Evolutionary conservation across 257 asterid genomes (phyloP).

Genomic region (Forsythia suspensa): DNA sequence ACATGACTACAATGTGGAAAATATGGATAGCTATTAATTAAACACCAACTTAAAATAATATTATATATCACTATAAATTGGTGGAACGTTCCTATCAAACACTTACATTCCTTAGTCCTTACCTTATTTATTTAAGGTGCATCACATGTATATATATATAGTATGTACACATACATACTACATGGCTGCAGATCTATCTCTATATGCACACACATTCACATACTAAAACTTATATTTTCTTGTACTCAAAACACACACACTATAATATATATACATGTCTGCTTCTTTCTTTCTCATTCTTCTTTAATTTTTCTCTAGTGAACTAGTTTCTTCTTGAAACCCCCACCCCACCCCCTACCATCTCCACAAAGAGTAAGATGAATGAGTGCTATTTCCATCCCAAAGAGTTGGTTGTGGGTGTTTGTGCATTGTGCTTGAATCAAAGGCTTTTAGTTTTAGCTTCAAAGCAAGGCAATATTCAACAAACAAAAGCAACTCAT

Average conservation of each 20-base stretch:
- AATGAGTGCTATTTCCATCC: constrained; percentile 38
- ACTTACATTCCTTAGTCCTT: neutral
- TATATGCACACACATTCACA: neutral
- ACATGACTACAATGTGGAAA: neutral
- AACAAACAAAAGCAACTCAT: constrained; percentile 15
- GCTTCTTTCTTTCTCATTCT: neutral
- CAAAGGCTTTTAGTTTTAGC: constrained; percentile 41
- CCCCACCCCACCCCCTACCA: neutral
- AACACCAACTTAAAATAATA: neutral
- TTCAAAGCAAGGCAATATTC: constrained; percentile 35
- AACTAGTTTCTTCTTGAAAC: neutral
- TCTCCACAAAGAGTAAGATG: neutral
- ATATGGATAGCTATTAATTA: neutral
- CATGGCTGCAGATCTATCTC: neutral
- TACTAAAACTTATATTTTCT: neutral
- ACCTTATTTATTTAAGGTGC: neutral
- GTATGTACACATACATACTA: neutral
- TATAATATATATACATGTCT: neutral
- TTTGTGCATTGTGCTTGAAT: constrained; percentile 44
- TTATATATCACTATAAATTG: neutral
- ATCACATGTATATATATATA: no score
- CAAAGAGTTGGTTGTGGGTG: constrained; percentile 33
- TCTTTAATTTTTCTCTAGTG: neutral
- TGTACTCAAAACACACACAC: neutral
- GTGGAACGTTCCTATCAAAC: neutral